These are phyloP conservation scores for Apiospora rasikravindrae DNA, from an alignment of 2,329 filamentous ascomycete genomes.

Conservation along the genomic window DNA sequence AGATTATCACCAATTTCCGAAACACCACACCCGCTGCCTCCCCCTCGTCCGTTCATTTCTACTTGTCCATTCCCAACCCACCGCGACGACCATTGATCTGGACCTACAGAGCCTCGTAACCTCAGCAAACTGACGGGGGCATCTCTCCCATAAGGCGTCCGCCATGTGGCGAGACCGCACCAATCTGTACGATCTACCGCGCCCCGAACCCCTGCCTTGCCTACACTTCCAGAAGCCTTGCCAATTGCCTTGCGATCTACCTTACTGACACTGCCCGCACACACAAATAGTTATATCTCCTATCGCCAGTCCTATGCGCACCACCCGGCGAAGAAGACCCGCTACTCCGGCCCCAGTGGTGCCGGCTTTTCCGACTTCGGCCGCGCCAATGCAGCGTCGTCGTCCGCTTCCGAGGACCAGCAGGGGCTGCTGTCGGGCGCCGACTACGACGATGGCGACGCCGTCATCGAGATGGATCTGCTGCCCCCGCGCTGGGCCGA, in stretches of 20 bases:
- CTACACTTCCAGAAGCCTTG: neutral
- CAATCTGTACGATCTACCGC: constrained; percentile 74
- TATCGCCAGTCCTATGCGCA: constrained; percentile 99
- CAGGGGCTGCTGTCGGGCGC: constrained; percentile 84
- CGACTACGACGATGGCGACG: constrained; percentile 88
- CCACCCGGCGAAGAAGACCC: constrained; percentile 85
- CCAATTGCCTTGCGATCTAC: neutral
- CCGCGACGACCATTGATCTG: neutral
- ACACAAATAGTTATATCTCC: constrained; percentile 80
- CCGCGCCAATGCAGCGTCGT: constrained; percentile 48
- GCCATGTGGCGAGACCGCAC: constrained; percentile 99
- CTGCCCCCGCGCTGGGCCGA: constrained; percentile 96
- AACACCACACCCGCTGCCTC: constrained; percentile 2
- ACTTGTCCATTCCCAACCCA: neutral
- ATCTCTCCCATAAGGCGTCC: constrained; percentile 50
- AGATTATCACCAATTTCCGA: constrained; percentile 19
- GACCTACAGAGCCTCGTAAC: constrained; percentile 23
- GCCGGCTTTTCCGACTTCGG: constrained; percentile 67
- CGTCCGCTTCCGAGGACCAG: constrained; percentile 53
- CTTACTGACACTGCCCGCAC: constrained; percentile 13
- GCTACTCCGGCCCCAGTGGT: constrained; percentile 60
- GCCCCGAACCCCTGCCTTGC: constrained; percentile 19
- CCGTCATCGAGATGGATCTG: constrained; percentile 97
- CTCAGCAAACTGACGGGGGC: constrained; percentile 30
- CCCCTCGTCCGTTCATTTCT: neutral